phyloP scores from a whole-genome alignment of 2,329 filamentous ascomycete species.

The Alternaria postmessia region DNA sequence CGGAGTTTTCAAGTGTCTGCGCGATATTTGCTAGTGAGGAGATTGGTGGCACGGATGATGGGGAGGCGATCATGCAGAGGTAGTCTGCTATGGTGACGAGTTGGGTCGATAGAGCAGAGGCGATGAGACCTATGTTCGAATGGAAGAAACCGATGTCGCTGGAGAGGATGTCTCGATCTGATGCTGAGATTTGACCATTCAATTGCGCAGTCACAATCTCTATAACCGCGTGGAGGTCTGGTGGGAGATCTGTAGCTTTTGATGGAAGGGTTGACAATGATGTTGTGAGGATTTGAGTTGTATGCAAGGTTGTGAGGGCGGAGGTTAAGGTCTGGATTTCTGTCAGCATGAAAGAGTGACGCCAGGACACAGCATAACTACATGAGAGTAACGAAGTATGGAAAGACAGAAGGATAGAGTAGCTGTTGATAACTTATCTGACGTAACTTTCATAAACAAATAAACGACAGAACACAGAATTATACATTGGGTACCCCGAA shows the following conservation, averaged over 20 bases:
- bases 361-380: background rate
- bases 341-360: conserved; percentile 10
- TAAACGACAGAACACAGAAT: background rate
- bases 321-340: conserved; percentile 47
- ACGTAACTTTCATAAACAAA: background rate
- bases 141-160: conserved; percentile 53
- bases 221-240: conserved; percentile 54
- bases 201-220: conserved; percentile 54
- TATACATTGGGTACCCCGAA: background rate
- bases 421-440: no score
- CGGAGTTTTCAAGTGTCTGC: conserved; percentile 15
- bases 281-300: conserved; percentile 45
- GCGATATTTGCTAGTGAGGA: conserved; percentile 21
- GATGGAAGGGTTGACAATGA: conserved; percentile 48
- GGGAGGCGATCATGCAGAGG: conserved; percentile 46
- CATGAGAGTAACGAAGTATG: background rate
- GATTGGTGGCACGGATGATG: conserved; percentile 22
- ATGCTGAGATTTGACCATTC: conserved; percentile 44
- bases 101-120: conserved; percentile 45
- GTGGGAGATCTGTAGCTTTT: conserved; percentile 47
- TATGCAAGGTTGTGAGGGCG: conserved; percentile 45
- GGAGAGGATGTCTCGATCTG: conserved; percentile 51
- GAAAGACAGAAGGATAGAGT: no score
- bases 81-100: conserved; percentile 38
- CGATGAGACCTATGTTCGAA: conserved; percentile 48